Percentiles rank a stretch among this genome's conserved stretches.
These are phyloP conservation scores for Bipolaris zeicola DNA, from an alignment of 2,329 filamentous ascomycete species.

Conservation along the genomic window DNA sequence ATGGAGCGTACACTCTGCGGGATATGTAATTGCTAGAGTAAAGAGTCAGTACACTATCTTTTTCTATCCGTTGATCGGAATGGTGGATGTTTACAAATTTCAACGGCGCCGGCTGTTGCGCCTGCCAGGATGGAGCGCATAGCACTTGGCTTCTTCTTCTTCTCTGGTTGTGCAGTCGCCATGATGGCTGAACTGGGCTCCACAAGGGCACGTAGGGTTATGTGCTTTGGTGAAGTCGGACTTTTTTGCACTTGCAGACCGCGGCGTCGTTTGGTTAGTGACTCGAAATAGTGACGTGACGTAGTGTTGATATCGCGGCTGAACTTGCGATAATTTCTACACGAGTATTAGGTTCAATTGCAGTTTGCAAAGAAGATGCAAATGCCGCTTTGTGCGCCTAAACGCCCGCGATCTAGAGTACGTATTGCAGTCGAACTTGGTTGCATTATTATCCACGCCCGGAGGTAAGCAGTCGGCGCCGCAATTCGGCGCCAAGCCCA, in stretches of 20 bases:
- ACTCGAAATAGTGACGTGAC: slow-evolving; percentile 24
- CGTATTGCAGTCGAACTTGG: no score
- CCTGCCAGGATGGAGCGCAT: slow-evolving; percentile 91
- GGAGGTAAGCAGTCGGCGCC: slow-evolving; percentile 13
- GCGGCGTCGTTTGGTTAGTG: slow-evolving; percentile 14
- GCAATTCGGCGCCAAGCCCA: slow-evolving; percentile 15
- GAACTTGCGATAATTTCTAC: neutral
- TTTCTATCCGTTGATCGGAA: neutral
- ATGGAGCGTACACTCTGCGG: slow-evolving; percentile 76
- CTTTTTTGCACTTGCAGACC: slow-evolving; percentile 8
- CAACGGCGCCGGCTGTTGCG: slow-evolving; percentile 89
- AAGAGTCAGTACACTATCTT: slow-evolving; percentile 24
- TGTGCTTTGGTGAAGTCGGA: slow-evolving; percentile 6
- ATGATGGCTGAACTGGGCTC: slow-evolving; percentile 16
- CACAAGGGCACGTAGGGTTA: neutral
- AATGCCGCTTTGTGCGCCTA: neutral
- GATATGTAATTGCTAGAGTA: slow-evolving; percentile 81
- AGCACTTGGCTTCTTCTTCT: slow-evolving; percentile 67
- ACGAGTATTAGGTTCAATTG: neutral
- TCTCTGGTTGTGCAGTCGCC: slow-evolving; percentile 39
- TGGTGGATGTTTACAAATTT: slow-evolving; percentile 71
- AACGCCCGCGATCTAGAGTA: neutral
- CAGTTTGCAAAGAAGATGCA: neutral
- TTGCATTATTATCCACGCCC: neutral
- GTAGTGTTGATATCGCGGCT: slow-evolving; percentile 2